These are phyloP conservation scores for Triticum turgidum DNA, from an alignment of 176 grass and related monocot species.

Conservation along the genomic window DNA sequence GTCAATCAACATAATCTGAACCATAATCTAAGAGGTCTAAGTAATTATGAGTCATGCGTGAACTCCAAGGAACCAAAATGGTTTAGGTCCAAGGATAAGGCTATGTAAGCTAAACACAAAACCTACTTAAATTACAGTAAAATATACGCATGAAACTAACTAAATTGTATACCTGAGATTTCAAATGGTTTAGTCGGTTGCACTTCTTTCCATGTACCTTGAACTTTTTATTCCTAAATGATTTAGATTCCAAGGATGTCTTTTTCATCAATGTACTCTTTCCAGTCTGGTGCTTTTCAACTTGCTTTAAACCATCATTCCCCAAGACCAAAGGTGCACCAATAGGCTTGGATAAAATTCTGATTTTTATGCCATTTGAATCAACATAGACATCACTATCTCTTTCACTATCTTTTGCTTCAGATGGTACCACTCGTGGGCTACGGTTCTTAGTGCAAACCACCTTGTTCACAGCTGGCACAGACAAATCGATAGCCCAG, in stretches of 20 bases:
- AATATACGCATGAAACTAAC: slow-evolving; percentile 17
- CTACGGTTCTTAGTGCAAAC: slow-evolving; percentile 40
- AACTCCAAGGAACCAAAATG: slow-evolving; percentile 35
- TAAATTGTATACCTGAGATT: slow-evolving; percentile 53
- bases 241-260: slow-evolving; percentile 33
- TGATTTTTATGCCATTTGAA: slow-evolving; percentile 91
- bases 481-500: slow-evolving; percentile 53
- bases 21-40: background rate
- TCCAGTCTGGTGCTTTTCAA: slow-evolving; percentile 41
- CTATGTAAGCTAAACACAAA: slow-evolving; percentile 17
- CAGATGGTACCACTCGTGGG: slow-evolving; percentile 29
- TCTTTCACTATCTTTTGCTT: slow-evolving; percentile 44
- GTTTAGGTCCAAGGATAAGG: background rate
- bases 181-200: slow-evolving; percentile 49
- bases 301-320: slow-evolving; percentile 47
- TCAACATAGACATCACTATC: slow-evolving; percentile 85
- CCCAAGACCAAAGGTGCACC: slow-evolving; percentile 35
- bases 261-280: slow-evolving; percentile 44
- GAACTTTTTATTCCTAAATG: slow-evolving; percentile 59
- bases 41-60: slow-evolving; percentile 1
- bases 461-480: slow-evolving; percentile 24
- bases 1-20: background rate
- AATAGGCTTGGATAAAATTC: slow-evolving; percentile 67
- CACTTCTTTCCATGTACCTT: slow-evolving; percentile 63
- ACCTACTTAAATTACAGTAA: slow-evolving; percentile 5